Base-by-base conservation (phyloP, 495 filamentous ascomycete genomes). In the Xylaria palmicola region DNA sequence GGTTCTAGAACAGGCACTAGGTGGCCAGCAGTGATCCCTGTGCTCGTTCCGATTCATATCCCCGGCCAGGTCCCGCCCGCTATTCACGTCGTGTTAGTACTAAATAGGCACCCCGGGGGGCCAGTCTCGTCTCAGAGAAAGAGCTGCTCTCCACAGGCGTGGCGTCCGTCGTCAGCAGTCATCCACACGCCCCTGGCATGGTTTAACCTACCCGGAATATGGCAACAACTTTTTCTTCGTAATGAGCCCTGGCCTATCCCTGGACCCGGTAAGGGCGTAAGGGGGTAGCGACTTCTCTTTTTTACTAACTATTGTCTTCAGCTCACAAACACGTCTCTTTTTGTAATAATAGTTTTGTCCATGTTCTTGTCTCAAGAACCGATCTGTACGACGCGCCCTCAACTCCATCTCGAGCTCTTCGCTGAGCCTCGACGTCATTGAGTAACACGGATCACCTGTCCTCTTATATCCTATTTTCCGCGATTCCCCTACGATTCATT, bases 381-480 rank as follows among this genome's bases (percentile, higher is more conserved):
- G 3, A 40, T 41, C 40, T 44, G 34, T 47, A 32, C 30, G 0
- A 17, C 13, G 17, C 41, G 36, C 55, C 10, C 29, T 51, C 47
- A 13, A 10, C 32, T 52, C 22, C 26, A 52, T 34, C 45, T 17
- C 41, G 9, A 52, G 22, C 37, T 49, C 57, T 60, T 60, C 24
- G 20, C 37, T 51, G 36, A 60, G 47, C 17, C 27, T 52, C 44
- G 47, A 60, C 47, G 47, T 52, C 57, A 60, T 39, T 32, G 34
- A 34, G 37, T 12, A 1, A n/a, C 8, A 20, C 36, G 10, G n/a
- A 41, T 44, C 37, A 13, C 37, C 17, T 17, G 45, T n/a, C 27
- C 37, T 20, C 26, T 10, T 39, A 13, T 12, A 29, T 51, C 37
- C 47, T 34, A 52, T 40, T 29, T 32, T 4, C 8, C 32, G 32